phyloP scores from a whole-genome alignment of 116 monocot genomes.

The Trichopus zeylanicus region DNA sequence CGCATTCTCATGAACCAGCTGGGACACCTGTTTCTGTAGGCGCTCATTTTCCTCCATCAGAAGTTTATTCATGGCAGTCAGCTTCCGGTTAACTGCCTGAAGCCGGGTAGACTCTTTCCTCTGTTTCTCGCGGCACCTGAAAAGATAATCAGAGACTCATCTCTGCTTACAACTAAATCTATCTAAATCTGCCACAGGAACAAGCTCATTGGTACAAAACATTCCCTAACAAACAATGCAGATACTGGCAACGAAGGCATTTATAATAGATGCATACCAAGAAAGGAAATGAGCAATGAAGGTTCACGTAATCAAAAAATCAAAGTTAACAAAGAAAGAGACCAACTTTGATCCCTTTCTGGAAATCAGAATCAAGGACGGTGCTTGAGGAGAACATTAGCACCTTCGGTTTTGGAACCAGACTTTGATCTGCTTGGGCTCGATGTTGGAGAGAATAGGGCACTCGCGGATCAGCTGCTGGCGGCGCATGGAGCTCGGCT shows the following conservation, averaged over 20 bases:
- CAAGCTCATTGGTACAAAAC: no score
- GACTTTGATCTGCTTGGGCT: conserved; percentile 93
- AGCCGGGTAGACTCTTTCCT: conserved; percentile 74
- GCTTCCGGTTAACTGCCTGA: conserved; percentile 70
- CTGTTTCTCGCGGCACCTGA: conserved; percentile 87
- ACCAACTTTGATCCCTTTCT: no score
- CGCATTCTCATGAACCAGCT: conserved; percentile 71
- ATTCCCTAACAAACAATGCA: no score
- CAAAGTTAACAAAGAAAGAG: no score
- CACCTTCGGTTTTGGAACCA: conserved; percentile 94
- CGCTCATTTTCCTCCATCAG: conserved; percentile 92
- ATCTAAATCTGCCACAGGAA: no score
- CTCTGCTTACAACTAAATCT: background rate
- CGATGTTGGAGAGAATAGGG: conserved; percentile 66
- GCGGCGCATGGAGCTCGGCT: conserved; percentile 70
- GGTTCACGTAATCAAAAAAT: no score
- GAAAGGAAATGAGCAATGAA: no score
- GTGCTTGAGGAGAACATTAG: no score
- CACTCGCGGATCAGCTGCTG: conserved; percentile 81
- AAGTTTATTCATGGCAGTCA: conserved; percentile 90
- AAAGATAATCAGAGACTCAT: background rate
- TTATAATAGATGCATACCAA: no score
- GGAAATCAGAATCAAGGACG: no score
- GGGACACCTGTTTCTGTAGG: conserved; percentile 85
- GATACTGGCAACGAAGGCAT: no score